Percentiles rank a stretch among this genome's conserved stretches.
Conservation (phyloP, 345 rosid genomes). For the Rhodamnia rubescens region DNA sequence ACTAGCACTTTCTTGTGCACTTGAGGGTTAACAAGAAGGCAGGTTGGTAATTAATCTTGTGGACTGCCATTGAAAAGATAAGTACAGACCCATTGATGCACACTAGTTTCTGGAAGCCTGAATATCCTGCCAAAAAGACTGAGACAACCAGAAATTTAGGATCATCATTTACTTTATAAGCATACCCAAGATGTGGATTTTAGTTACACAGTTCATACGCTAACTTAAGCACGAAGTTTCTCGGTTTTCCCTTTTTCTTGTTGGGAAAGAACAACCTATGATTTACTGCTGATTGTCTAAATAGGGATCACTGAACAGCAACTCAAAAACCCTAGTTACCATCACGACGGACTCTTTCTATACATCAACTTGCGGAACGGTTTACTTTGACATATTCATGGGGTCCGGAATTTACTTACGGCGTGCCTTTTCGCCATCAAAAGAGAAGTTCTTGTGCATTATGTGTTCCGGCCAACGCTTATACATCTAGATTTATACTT, state of each 20-base stretch:
- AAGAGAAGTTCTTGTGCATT: not conserved
- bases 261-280: not conserved
- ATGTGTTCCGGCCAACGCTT: not conserved
- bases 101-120: not conserved
- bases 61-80: not conserved
- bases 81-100: not conserved
- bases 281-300: not conserved
- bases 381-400: not conserved
- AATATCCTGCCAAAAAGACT: not conserved
- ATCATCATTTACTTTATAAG: not conserved
- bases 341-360: not conserved
- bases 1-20: not conserved
- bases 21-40: not conserved
- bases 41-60: not conserved
- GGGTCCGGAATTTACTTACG: not conserved
- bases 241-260: not conserved
- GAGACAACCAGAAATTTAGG: not conserved
- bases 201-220: not conserved
- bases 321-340: not conserved
- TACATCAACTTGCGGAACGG: not conserved
- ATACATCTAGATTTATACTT: not conserved
- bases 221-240: not conserved
- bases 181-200: not conserved
- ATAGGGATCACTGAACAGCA: not conserved
- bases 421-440: not conserved